Conservation (phyloP, 345 rosid genomes). For the Boechera divaricarpa region DNA sequence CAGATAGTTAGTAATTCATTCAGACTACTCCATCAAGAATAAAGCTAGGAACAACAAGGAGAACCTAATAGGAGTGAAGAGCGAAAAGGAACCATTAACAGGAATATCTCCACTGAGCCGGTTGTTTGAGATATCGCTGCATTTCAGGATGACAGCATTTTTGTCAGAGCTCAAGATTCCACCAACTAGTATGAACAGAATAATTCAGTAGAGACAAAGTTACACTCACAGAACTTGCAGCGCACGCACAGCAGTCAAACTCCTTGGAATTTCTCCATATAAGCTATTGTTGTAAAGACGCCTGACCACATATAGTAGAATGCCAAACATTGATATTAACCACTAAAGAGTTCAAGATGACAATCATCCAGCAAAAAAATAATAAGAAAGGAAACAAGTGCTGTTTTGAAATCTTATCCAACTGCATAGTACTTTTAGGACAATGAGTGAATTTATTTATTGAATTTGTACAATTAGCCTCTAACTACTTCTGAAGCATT, state of each 20-base stretch:
- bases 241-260: constrained; percentile 52
- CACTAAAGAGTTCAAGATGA: constrained; percentile 11
- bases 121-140: constrained; percentile 89
- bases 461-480: neutral
- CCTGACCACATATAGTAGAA: constrained; percentile 48
- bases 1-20: constrained; percentile 40
- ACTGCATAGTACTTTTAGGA: neutral
- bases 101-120: constrained; percentile 68
- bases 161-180: constrained; percentile 20
- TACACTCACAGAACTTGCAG: constrained; percentile 83
- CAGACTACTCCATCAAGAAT: constrained; percentile 14
- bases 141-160: constrained; percentile 39
- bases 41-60: constrained; percentile 25
- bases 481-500: constrained; percentile 8
- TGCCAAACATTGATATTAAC: neutral
- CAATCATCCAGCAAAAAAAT: neutral
- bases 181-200: constrained; percentile 6
- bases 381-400: neutral
- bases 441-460: neutral
- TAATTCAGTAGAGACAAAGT: constrained; percentile 21
- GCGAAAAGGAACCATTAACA: constrained; percentile 78
- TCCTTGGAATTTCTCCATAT: constrained; percentile 61
- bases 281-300: constrained; percentile 80
- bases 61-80: constrained; percentile 80
- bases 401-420: constrained; percentile 2